Percentiles rank a stretch among this genome's conserved stretches.
Evolutionary conservation across 225 moss, liverwort and hornwort genomes (phyloP).

Genomic region (Neckera pumila): DNA sequence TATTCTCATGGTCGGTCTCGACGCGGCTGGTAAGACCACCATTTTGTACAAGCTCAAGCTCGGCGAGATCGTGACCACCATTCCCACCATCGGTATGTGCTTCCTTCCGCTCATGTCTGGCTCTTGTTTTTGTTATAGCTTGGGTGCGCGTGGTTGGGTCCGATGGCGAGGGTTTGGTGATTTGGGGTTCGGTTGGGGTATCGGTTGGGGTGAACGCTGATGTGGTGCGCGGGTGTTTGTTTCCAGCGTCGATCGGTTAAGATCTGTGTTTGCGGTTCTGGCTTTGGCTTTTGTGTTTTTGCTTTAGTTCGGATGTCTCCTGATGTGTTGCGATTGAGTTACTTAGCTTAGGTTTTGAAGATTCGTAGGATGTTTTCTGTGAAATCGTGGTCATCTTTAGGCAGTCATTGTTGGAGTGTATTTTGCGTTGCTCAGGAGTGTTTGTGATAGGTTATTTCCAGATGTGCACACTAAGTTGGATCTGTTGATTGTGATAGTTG

Average conservation of each 20-base stretch:
- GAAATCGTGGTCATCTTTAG: not conserved
- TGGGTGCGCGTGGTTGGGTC: not conserved
- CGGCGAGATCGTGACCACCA: conserved; percentile 97
- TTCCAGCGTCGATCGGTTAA: not conserved
- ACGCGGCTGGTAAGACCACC: conserved; percentile 99
- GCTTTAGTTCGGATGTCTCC: not conserved
- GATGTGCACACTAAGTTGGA: not conserved
- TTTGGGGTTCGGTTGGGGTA: not conserved
- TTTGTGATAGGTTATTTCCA: not conserved
- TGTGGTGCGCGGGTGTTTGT: not conserved
- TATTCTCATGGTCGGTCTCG: conserved; percentile 99
- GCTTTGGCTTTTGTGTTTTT: not conserved
- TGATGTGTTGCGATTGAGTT: not conserved
- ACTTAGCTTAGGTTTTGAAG: not conserved
- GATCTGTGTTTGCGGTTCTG: not conserved
- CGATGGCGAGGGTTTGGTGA: not conserved
- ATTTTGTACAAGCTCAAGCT: conserved; percentile 98
- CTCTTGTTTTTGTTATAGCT: not conserved
- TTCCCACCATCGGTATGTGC: conserved; percentile 80
- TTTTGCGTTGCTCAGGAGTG: not conserved
- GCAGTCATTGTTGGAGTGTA: not conserved
- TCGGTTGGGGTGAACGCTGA: not conserved
- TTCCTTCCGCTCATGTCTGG: not conserved
- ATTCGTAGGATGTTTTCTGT: not conserved
- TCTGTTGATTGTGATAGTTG: not conserved